These are phyloP conservation scores for Mucor racemosus DNA, from an alignment of 371 early-diverging fungal species.

Conservation along the genomic window DNA sequence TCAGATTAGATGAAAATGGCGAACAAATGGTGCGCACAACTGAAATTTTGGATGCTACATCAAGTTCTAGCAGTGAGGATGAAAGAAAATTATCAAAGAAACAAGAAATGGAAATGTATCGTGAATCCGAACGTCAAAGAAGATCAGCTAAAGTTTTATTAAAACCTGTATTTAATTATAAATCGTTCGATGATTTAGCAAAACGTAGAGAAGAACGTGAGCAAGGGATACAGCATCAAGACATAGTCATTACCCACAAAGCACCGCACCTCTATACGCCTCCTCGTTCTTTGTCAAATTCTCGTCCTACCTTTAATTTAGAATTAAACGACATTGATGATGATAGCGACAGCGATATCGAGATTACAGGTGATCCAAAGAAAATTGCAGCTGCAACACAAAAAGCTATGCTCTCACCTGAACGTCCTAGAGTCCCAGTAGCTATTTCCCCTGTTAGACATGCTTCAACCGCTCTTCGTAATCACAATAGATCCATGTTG, in stretches of 20 bases:
- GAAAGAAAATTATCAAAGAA: conserved; percentile 15
- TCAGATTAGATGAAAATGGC: conserved; percentile 27
- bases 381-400: not conserved
- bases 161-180: conserved; percentile 20
- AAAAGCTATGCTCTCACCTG: conserved; percentile 15
- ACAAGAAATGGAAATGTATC: conserved; percentile 24
- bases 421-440: not conserved
- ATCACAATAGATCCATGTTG: conserved; percentile 35
- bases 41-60: conserved; percentile 13
- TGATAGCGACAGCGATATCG: conserved; percentile 27
- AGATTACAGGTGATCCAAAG: conserved; percentile 16
- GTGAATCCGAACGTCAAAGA: conserved; percentile 21
- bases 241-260: not conserved
- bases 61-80: conserved; percentile 2
- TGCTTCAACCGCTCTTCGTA: conserved; percentile 11
- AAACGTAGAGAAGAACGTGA: conserved; percentile 13
- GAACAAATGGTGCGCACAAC: conserved; percentile 21
- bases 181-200: conserved; percentile 23
- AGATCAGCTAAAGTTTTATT: conserved; percentile 16
- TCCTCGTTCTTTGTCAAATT: not conserved
- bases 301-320: not conserved
- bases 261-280: not conserved
- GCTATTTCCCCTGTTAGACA: conserved; percentile 22
- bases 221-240: not conserved
- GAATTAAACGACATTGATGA: not conserved